Base-by-base conservation (phyloP, 2,329 filamentous ascomycete species). In the Boeremia lycopersici region DNA sequence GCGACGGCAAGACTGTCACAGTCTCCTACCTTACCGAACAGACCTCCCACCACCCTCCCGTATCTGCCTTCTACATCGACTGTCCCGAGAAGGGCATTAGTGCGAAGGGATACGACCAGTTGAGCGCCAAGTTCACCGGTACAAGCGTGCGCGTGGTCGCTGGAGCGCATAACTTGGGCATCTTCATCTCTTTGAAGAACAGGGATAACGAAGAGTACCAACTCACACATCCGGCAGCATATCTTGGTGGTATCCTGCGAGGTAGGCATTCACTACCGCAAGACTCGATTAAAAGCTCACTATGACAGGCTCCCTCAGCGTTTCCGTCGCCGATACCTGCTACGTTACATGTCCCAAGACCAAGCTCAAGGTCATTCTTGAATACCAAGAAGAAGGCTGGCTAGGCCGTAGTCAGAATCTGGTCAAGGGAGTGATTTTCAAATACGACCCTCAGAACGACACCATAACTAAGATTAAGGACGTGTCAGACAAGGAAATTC, bases 1-100 rank as follows among this genome's bases (percentile, higher is more conserved):
- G 70, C 66, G 67, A 74, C 69, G 73, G 74, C 71, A 76, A 78
- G 64, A 83, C 81, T 26, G 84, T 96, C 64, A 90, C 89, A 64
- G 86, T 99, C 65, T 96, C 92, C 9, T 99, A 96, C 74, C 82
- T 99, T 57, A 98, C 95, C 25, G 95, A 99, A 77, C 95, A 99
- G 78, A 99, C 95, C 8, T 97, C 92, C 7, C 95, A 99, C 70
- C 95, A 99, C 76, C 95, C 95, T 30, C 95, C 95, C 9, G 93
- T 99, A 62, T 98, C 93, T 64, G 95, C 95, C 12, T 99, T 96
- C 76, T 93, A 90, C 74, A 88, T 97, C 61, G 89, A 92, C 70
- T 99, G 95, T 71, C 92, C 93, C 0, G 90, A 96, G 64, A 93
- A 91, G 72, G 95, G 93, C 26, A 84, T 99, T 62, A 86, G 86